Evolutionary conservation across 805 yeast genomes (phyloP).

Genomic region (Lipomyces sp.): DNA sequence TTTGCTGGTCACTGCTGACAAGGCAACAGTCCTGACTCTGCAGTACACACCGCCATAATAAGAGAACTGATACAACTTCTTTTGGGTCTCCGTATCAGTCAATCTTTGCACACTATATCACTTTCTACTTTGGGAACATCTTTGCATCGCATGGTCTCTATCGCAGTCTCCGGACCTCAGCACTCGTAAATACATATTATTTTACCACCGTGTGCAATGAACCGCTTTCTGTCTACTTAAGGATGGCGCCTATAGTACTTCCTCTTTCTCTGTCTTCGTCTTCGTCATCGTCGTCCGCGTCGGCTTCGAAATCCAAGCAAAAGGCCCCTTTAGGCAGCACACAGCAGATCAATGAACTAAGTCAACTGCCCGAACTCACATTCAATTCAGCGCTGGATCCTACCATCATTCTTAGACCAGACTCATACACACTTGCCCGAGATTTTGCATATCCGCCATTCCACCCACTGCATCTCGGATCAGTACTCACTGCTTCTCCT

Average conservation of each 20-base stretch:
- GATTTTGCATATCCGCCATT: slow-evolving; percentile 80
- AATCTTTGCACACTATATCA: background rate
- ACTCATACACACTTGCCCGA: slow-evolving; percentile 47
- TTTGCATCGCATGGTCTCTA: background rate
- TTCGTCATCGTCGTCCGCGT: slow-evolving; percentile 4
- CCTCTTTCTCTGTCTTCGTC: slow-evolving; percentile 17
- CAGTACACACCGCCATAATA: background rate
- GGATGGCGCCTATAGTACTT: slow-evolving; percentile 8
- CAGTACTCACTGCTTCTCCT: slow-evolving; percentile 39
- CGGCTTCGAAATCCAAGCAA: slow-evolving; percentile 4
- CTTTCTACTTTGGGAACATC: background rate
- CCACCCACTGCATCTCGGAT: slow-evolving; percentile 76
- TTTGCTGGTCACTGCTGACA: background rate
- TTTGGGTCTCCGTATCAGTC: background rate
- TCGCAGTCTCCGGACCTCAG: background rate
- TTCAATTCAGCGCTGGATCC: background rate
- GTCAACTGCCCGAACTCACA: background rate
- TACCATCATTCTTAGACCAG: background rate
- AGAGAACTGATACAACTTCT: background rate
- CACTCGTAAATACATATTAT: background rate
- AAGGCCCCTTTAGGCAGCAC: background rate
- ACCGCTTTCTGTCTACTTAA: background rate
- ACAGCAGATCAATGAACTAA: background rate
- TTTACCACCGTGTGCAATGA: background rate
- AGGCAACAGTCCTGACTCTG: background rate